Evolutionary conservation across 768 basidiomycete genomes (phyloP).

Genomic region (Serendipita vermifera): DNA sequence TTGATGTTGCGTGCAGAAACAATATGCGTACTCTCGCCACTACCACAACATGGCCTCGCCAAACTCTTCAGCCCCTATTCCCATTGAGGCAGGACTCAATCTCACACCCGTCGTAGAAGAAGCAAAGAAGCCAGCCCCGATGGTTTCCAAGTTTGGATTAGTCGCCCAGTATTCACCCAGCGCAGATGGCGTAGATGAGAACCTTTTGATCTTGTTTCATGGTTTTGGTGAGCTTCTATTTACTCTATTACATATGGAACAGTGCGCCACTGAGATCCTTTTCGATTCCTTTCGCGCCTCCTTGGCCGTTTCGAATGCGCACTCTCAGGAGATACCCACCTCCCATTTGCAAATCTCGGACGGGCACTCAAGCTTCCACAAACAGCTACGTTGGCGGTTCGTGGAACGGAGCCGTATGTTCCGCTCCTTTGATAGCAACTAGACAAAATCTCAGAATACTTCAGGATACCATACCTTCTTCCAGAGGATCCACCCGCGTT

Average conservation of each 20-base stretch:
- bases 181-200: slow-evolving; percentile 75
- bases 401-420: slow-evolving; percentile 62
- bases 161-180: slow-evolving; percentile 69
- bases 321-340: slow-evolving; percentile 76
- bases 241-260: too few species aligned
- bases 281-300: too few species aligned
- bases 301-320: too few species aligned
- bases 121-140: too few species aligned
- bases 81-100: too few species aligned
- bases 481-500: slow-evolving; percentile 46
- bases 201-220: slow-evolving; percentile 71
- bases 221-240: slow-evolving; percentile 51
- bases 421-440: neutral
- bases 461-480: slow-evolving; percentile 67
- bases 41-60: too few species aligned
- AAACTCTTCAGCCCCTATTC: too few species aligned
- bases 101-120: too few species aligned
- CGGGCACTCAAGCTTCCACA: slow-evolving; percentile 71
- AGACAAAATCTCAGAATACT: slow-evolving; percentile 3
- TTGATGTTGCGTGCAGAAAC: too few species aligned
- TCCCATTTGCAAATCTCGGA: slow-evolving; percentile 65
- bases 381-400: slow-evolving; percentile 69
- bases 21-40: too few species aligned
- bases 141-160: too few species aligned
- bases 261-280: neutral